Conservation (phyloP, 495 filamentous ascomycete genomes). For the Collariella sp. region DNA sequence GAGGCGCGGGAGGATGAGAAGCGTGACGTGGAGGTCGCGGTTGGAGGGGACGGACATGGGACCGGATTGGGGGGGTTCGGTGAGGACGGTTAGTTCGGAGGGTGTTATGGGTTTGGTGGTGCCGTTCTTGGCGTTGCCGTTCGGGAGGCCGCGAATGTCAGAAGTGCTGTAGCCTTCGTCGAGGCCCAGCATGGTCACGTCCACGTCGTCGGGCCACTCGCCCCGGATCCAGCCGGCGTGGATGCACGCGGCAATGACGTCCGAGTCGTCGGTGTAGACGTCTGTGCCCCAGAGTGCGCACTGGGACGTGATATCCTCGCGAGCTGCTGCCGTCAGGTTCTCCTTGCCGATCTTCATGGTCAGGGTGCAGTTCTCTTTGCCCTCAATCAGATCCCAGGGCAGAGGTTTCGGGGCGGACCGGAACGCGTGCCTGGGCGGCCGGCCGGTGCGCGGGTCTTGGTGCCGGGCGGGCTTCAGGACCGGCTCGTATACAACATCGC, state of each 20-base stretch:
- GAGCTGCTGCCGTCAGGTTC: slow-evolving; percentile 56
- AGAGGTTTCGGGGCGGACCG: slow-evolving; percentile 64
- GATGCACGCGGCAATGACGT: slow-evolving; percentile 85
- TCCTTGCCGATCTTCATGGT: slow-evolving; percentile 77
- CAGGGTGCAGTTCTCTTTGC: slow-evolving; percentile 81
- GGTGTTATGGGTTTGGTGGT: slow-evolving; percentile 12
- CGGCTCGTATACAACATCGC: slow-evolving; percentile 45
- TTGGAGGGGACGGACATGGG: slow-evolving; percentile 48
- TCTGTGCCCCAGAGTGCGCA: slow-evolving; percentile 86
- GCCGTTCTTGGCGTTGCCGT: not conserved
- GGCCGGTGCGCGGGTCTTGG: slow-evolving; percentile 38
- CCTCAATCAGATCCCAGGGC: slow-evolving; percentile 59
- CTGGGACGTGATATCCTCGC: slow-evolving; percentile 72
- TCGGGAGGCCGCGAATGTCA: slow-evolving; percentile 18
- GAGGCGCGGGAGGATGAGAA: slow-evolving; percentile 73
- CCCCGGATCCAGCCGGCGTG: slow-evolving; percentile 89
- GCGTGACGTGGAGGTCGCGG: slow-evolving; percentile 73
- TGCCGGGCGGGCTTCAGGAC: slow-evolving; percentile 49
- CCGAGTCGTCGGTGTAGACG: slow-evolving; percentile 92
- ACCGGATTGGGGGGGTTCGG: slow-evolving; percentile 37
- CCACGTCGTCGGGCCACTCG: slow-evolving; percentile 70
- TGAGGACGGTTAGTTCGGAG: slow-evolving; percentile 18
- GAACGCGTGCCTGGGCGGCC: slow-evolving; percentile 55
- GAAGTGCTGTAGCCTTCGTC: slow-evolving; percentile 31
- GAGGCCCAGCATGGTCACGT: slow-evolving; percentile 56